Conservation (phyloP, 108 stramenopile species). For the Asterionellopsis glacialis region DNA sequence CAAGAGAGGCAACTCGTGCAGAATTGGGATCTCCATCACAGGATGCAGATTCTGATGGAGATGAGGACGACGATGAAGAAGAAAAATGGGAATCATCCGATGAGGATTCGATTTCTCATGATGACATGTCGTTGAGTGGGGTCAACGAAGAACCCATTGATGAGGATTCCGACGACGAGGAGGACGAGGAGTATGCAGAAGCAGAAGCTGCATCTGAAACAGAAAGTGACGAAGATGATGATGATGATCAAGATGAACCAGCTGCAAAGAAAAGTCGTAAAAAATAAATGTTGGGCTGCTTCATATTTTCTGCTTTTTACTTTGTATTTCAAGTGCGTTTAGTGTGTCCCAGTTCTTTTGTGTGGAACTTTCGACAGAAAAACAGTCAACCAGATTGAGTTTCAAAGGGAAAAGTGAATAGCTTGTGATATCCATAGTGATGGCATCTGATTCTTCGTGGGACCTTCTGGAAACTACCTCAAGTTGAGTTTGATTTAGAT, state of each 20-base stretch:
- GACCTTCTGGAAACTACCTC: constrained; percentile 32
- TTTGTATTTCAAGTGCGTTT: no score
- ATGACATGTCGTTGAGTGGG: neutral
- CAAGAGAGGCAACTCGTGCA: constrained; percentile 21
- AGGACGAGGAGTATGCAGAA: constrained; percentile 18
- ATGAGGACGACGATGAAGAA: constrained; percentile 7
- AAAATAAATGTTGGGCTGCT: neutral
- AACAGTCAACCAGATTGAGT: constrained; percentile 63
- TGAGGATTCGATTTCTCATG: no score
- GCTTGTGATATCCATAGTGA: constrained; percentile 35
- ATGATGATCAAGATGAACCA: neutral
- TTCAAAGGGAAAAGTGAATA: constrained; percentile 61
- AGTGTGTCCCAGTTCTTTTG: no score
- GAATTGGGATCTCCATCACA: constrained; percentile 11
- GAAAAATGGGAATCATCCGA: no score
- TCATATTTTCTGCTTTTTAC: no score
- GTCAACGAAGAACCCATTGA: constrained; percentile 1
- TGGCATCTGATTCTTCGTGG: constrained; percentile 19
- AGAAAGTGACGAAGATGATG: constrained; percentile 24
- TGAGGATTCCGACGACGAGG: constrained; percentile 13
- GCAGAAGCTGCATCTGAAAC: constrained; percentile 9
- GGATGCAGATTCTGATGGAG: constrained; percentile 22
- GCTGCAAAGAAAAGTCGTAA: constrained; percentile 4
- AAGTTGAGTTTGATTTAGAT: constrained; percentile 60
- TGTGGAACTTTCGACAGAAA: no score